Conservation (phyloP, 805 yeast genomes). For the Barnettozyma botsteinii region DNA sequence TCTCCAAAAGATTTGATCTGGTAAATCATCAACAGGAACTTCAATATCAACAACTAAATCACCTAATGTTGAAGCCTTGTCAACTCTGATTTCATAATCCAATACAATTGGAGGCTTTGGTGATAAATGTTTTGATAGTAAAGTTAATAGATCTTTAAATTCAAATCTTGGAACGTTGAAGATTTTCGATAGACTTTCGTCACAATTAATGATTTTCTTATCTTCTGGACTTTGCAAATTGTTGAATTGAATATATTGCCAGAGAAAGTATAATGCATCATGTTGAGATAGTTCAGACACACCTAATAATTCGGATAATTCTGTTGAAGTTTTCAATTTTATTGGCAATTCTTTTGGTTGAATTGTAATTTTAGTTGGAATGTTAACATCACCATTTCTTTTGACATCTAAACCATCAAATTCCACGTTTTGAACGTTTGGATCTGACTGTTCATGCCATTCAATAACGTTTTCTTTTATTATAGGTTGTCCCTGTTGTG, state of each 20-base stretch:
- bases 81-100: slow-evolving; percentile 72
- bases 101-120: slow-evolving; percentile 79
- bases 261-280: slow-evolving; percentile 69
- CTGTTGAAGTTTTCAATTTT: slow-evolving; percentile 56
- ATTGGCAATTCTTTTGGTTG: slow-evolving; percentile 77
- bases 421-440: slow-evolving; percentile 38
- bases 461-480: slow-evolving; percentile 50
- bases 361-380: slow-evolving; percentile 66
- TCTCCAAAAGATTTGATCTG: slow-evolving; percentile 24
- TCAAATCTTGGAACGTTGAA: slow-evolving; percentile 49
- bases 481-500: slow-evolving; percentile 1
- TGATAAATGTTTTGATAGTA: slow-evolving; percentile 56
- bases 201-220: slow-evolving; percentile 47
- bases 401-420: slow-evolving; percentile 90
- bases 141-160: slow-evolving; percentile 67
- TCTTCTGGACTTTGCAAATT: slow-evolving; percentile 55
- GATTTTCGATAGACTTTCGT: slow-evolving; percentile 38
- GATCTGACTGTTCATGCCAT: slow-evolving; percentile 70
- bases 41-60: slow-evolving; percentile 74
- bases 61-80: slow-evolving; percentile 72
- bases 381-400: slow-evolving; percentile 63
- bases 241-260: slow-evolving; percentile 74
- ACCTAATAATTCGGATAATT: slow-evolving; percentile 68
- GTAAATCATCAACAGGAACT: slow-evolving; percentile 39
- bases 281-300: slow-evolving; percentile 77